Evolutionary conservation across 768 basidiomycete species (phyloP).

Genomic region (Pleurotus citrinopileatus): DNA sequence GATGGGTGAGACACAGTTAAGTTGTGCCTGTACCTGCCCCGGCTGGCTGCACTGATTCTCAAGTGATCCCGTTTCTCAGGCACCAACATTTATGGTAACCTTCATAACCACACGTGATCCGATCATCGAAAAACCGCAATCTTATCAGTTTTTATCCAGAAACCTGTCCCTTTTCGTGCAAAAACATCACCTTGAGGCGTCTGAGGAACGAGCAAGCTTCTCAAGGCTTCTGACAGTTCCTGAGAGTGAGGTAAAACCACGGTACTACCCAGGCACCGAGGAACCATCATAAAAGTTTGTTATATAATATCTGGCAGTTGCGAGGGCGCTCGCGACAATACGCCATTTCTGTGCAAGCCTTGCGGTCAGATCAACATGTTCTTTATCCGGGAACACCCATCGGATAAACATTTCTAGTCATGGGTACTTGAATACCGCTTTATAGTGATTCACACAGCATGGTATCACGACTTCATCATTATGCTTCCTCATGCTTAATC

Average conservation of each 20-base stretch:
- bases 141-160: neutral
- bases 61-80: constrained; percentile 6
- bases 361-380: too few relatives aligned
- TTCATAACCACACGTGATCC: constrained; percentile 4
- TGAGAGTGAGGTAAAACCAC: constrained; percentile 19
- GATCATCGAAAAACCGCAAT: neutral
- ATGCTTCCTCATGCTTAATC: too few relatives aligned
- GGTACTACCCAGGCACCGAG: constrained; percentile 26
- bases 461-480: too few relatives aligned
- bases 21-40: constrained; percentile 7
- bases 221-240: constrained; percentile 10
- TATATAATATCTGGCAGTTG: neutral
- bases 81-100: constrained; percentile 7
- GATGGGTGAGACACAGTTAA: constrained; percentile 17
- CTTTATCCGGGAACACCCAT: too few relatives aligned
- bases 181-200: too few relatives aligned
- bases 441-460: too few relatives aligned
- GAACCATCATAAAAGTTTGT: constrained; percentile 24
- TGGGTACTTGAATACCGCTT: too few relatives aligned
- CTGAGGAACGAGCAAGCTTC: neutral
- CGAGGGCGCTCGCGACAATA: too few relatives aligned
- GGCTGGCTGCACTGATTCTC: too few relatives aligned
- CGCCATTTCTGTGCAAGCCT: too few relatives aligned
- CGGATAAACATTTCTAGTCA: too few relatives aligned
- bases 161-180: neutral